phyloP scores from a whole-genome alignment of 2,329 filamentous ascomycete species.

The Fusarium humuli region DNA sequence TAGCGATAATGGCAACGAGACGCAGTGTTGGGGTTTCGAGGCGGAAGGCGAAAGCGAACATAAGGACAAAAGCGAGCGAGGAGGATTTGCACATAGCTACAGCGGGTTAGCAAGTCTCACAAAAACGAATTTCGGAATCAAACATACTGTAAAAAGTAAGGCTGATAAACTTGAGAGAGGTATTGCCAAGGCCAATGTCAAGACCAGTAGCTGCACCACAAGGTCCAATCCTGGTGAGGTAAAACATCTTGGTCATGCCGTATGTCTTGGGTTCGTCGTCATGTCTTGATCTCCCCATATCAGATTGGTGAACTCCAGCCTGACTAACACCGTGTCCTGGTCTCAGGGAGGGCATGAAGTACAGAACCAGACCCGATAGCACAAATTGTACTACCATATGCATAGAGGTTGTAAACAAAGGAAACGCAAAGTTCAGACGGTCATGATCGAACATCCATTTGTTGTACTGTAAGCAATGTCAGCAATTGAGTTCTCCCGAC shows the following conservation, averaged over 20 bases:
- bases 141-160: constrained; percentile 91
- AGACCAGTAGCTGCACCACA: constrained; percentile 93
- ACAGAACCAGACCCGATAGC: constrained; percentile 81
- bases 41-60: constrained; percentile 94
- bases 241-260: constrained; percentile 91
- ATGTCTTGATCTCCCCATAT: constrained; percentile 63
- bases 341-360: constrained; percentile 83
- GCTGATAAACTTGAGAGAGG: constrained; percentile 93
- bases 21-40: constrained; percentile 89
- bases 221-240: constrained; percentile 89
- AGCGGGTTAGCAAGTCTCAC: not conserved
- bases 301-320: constrained; percentile 60
- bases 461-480: constrained; percentile 77
- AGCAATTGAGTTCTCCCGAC: constrained; percentile 23
- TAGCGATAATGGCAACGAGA: constrained; percentile 85
- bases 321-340: constrained; percentile 64
- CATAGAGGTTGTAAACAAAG: constrained; percentile 92
- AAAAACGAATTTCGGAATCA: not conserved
- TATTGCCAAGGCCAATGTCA: constrained; percentile 96
- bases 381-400: constrained; percentile 97
- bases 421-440: constrained; percentile 90
- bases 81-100: constrained; percentile 98
- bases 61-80: constrained; percentile 90
- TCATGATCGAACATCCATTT: constrained; percentile 98
- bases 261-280: constrained; percentile 64